Conservation (phyloP, 2,329 filamentous ascomycete species). For the Pestalotiopsis sp. region DNA sequence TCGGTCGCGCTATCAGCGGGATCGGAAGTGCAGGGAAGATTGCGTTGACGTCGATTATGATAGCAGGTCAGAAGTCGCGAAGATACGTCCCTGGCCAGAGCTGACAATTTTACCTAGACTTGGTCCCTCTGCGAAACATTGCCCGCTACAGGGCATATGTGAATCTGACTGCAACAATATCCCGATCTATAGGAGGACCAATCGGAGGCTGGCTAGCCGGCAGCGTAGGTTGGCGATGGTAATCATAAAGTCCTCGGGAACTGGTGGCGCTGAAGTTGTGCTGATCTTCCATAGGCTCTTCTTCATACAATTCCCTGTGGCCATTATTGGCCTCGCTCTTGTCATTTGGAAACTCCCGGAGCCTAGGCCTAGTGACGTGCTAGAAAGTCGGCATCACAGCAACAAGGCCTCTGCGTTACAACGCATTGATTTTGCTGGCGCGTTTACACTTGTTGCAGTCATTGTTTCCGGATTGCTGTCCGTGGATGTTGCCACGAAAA, state of each 20-base stretch:
- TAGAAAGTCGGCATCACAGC: not conserved
- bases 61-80: not conserved
- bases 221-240: conserved; percentile 1
- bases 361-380: not conserved
- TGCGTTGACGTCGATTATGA: not conserved
- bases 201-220: conserved; percentile 2
- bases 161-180: not conserved
- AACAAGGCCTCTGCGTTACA: not conserved
- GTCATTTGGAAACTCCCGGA: not conserved
- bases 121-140: not conserved
- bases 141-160: not conserved
- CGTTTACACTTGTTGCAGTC: not conserved
- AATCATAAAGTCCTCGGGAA: not conserved
- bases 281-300: not conserved
- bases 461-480: not conserved
- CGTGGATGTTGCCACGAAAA: not conserved
- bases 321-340: not conserved
- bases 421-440: not conserved
- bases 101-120: not conserved
- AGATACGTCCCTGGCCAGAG: not conserved
- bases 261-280: not conserved
- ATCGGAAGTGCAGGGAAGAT: not conserved
- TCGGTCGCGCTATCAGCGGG: not conserved
- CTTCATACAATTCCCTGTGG: not conserved
- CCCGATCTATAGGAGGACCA: not conserved